Conservation (phyloP, 2,329 filamentous ascomycete species). For the Claviceps quebecensis region DNA sequence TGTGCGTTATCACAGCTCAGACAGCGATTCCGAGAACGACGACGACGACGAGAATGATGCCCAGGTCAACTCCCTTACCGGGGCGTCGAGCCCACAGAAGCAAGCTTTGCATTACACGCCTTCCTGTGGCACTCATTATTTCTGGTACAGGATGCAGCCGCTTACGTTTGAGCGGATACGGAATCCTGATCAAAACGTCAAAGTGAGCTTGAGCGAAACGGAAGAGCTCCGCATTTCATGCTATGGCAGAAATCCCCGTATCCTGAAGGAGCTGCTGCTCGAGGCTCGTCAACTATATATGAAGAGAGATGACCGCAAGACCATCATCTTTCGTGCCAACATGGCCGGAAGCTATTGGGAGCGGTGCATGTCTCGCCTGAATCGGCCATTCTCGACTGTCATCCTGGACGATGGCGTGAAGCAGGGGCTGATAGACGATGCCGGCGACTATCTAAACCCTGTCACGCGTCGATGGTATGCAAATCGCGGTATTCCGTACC, state of each 20-base stretch:
- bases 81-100: slow-evolving; percentile 19
- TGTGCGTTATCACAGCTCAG: slow-evolving; percentile 31
- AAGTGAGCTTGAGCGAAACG: slow-evolving; percentile 31
- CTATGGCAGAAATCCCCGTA: slow-evolving; percentile 44
- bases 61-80: slow-evolving; percentile 12
- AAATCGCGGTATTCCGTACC: slow-evolving; percentile 72
- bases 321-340: slow-evolving; percentile 49
- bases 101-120: slow-evolving; percentile 50
- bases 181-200: slow-evolving; percentile 26
- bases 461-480: slow-evolving; percentile 64
- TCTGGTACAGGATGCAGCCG: slow-evolving; percentile 48
- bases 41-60: slow-evolving; percentile 29
- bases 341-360: slow-evolving; percentile 40
- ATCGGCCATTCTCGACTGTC: slow-evolving; percentile 50
- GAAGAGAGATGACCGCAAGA: slow-evolving; percentile 46
- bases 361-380: slow-evolving; percentile 45
- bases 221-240: slow-evolving; percentile 48
- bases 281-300: slow-evolving; percentile 43
- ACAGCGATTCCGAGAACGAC: slow-evolving; percentile 20
- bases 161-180: slow-evolving; percentile 43
- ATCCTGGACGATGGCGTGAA: slow-evolving; percentile 49
- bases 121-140: slow-evolving; percentile 51
- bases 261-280: slow-evolving; percentile 47
- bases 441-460: slow-evolving; percentile 49
- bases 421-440: slow-evolving; percentile 43